Conservation (phyloP, 2,329 filamentous ascomycete species). For the Trematosphaeria pertusa region DNA sequence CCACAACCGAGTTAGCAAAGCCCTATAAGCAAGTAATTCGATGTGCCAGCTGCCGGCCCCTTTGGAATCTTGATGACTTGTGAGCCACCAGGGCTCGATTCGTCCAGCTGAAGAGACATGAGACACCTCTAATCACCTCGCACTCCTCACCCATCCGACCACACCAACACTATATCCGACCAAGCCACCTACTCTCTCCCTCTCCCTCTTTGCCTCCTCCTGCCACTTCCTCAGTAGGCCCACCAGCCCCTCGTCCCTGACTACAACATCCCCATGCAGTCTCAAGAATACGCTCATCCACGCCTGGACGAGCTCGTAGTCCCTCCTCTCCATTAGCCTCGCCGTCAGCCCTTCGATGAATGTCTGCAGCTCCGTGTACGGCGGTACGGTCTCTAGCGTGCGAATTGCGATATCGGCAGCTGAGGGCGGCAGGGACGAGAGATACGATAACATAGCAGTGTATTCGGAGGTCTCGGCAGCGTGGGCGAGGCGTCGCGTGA, state of each 20-base stretch:
- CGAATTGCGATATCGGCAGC: constrained; percentile 91
- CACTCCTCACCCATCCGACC: constrained; percentile 76
- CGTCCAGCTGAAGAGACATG: too few relatives aligned
- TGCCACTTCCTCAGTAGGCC: constrained; percentile 73
- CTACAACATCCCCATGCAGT: constrained; percentile 72
- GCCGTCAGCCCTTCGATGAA: constrained; percentile 84
- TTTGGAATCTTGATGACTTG: too few relatives aligned
- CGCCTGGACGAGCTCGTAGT: constrained; percentile 93
- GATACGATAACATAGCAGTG: constrained; percentile 73
- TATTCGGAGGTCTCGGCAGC: constrained; percentile 65
- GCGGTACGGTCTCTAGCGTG: constrained; percentile 66
- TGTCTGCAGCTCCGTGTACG: constrained; percentile 72
- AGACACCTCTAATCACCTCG: constrained; percentile 22
- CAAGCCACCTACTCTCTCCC: constrained; percentile 72
- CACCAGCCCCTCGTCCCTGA: constrained; percentile 60
- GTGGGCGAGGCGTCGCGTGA: constrained; percentile 58
- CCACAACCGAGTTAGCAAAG: too few relatives aligned
- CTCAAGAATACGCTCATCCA: constrained; percentile 97
- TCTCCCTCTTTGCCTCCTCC: constrained; percentile 73
- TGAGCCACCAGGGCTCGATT: too few relatives aligned
- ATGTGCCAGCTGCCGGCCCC: too few relatives aligned
- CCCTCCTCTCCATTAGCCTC: constrained; percentile 71
- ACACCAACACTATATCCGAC: constrained; percentile 90
- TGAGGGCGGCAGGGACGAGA: constrained; percentile 82
- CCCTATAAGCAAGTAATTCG: too few relatives aligned